phyloP scores from a whole-genome alignment of 73 alveolate genomes.

The Symbiodinium natans region DNA sequence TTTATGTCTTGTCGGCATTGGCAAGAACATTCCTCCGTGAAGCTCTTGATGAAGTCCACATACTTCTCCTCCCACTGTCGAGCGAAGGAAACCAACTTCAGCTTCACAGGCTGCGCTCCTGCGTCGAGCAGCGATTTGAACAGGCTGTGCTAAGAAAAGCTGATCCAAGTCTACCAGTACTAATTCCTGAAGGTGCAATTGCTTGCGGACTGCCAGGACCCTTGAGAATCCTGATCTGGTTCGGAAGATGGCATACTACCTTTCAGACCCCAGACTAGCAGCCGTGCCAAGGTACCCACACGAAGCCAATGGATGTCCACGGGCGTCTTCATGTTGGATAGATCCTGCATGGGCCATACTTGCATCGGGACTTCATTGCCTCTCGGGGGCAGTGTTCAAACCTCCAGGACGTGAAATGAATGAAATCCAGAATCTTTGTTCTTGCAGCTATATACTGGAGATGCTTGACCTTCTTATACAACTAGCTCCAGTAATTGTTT shows the following conservation, averaged over 20 bases:
- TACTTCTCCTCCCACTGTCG: constrained; percentile 93
- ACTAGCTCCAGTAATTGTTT: not conserved
- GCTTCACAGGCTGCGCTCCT: constrained; percentile 87
- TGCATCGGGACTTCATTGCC: no score
- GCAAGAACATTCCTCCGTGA: constrained; percentile 29
- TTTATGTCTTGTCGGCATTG: no score
- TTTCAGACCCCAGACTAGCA: no score
- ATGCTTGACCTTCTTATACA: no score
- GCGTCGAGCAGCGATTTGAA: not conserved
- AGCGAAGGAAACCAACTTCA: constrained; percentile 61
- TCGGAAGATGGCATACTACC: no score
- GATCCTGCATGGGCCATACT: constrained; percentile 84
- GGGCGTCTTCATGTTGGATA: constrained; percentile 97
- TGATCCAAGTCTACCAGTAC: no score
- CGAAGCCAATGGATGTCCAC: constrained; percentile 98
- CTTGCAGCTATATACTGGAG: no score
- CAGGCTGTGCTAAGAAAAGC: no score
- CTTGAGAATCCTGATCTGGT: no score
- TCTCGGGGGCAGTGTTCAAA: no score
- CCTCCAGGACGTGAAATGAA: not conserved
- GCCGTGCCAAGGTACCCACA: constrained; percentile 94
- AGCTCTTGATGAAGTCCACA: constrained; percentile 58
- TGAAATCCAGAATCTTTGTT: not conserved
- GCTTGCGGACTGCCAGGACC: no score
- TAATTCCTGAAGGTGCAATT: no score